phyloP scores from a whole-genome alignment of 208 protist species.

The Trypanosoma boissoni region DNA sequence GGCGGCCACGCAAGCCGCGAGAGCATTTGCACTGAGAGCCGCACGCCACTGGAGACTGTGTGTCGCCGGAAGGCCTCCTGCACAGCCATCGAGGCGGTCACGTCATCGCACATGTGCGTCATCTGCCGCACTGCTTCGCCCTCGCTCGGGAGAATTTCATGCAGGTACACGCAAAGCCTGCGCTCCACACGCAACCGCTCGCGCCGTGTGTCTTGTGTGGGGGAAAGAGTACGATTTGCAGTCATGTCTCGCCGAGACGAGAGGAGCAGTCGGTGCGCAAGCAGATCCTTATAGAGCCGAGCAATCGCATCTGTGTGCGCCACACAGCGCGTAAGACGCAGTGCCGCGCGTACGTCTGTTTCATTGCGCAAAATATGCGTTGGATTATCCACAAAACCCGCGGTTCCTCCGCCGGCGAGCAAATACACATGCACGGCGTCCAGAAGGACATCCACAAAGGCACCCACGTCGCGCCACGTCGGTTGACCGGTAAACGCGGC shows the following conservation, averaged over 20 bases:
- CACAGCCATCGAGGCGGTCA: not conserved
- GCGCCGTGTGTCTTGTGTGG: not conserved
- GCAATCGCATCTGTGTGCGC: slow-evolving; percentile 29
- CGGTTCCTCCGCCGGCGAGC: no score
- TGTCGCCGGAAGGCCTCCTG: not conserved
- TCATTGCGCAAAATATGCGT: not conserved
- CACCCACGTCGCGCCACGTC: not conserved
- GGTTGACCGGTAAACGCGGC: not conserved
- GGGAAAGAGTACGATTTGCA: slow-evolving; percentile 15
- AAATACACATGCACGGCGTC: slow-evolving; percentile 13
- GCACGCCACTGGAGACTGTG: not conserved
- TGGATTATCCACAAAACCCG: no score
- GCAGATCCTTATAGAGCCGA: slow-evolving; percentile 27
- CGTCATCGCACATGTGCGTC: slow-evolving; percentile 23
- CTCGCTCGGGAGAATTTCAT: slow-evolving; percentile 9
- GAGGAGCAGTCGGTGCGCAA: slow-evolving; percentile 36
- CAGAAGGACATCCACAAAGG: slow-evolving; percentile 13
- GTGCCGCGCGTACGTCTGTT: slow-evolving; percentile 32
- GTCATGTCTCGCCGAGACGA: slow-evolving; percentile 18
- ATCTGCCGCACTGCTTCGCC: slow-evolving; percentile 28
- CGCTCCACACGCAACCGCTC: slow-evolving; percentile 28
- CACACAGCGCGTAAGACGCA: slow-evolving; percentile 37
- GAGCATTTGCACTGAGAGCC: slow-evolving; percentile 4
- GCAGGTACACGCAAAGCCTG: slow-evolving; percentile 32
- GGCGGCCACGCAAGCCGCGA: slow-evolving; percentile 15